Evolutionary conservation across 2,329 filamentous ascomycete species (phyloP).

Genomic region (Scedosporium apiospermum): DNA sequence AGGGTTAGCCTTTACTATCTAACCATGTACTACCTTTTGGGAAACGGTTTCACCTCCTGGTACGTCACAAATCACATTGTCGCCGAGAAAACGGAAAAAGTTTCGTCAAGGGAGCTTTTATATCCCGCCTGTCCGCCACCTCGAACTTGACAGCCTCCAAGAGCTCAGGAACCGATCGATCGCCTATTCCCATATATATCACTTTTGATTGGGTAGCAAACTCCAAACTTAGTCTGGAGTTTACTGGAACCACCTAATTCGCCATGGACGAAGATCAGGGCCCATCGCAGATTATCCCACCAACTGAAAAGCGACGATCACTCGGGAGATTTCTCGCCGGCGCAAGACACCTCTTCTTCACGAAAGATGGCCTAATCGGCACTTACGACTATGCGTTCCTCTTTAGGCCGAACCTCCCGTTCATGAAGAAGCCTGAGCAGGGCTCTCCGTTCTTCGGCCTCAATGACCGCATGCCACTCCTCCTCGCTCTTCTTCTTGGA

Average conservation of each 20-base stretch:
- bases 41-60: background rate
- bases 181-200: no score
- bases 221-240: no score
- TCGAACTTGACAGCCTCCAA: no score
- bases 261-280: conserved; percentile 48
- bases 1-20: background rate
- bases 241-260: background rate
- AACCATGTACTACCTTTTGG: background rate
- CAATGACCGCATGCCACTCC: conserved; percentile 65
- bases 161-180: no score
- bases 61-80: background rate
- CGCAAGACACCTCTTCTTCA: conserved; percentile 34
- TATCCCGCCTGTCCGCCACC: no score
- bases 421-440: conserved; percentile 53
- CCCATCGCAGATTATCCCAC: conserved; percentile 38
- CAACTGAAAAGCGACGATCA: conserved; percentile 20
- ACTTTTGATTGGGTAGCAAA: no score
- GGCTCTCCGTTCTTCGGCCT: conserved; percentile 79
- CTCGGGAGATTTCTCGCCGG: conserved; percentile 16
- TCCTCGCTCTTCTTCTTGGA: conserved; percentile 64
- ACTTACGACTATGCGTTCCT: conserved; percentile 86
- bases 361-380: conserved; percentile 67
- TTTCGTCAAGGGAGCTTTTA: no score
- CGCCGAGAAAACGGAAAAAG: background rate
- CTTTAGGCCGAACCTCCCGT: conserved; percentile 74